Evolutionary conservation across 2,329 filamentous ascomycete species (phyloP).

Genomic region (Harringtonia lauricola): DNA sequence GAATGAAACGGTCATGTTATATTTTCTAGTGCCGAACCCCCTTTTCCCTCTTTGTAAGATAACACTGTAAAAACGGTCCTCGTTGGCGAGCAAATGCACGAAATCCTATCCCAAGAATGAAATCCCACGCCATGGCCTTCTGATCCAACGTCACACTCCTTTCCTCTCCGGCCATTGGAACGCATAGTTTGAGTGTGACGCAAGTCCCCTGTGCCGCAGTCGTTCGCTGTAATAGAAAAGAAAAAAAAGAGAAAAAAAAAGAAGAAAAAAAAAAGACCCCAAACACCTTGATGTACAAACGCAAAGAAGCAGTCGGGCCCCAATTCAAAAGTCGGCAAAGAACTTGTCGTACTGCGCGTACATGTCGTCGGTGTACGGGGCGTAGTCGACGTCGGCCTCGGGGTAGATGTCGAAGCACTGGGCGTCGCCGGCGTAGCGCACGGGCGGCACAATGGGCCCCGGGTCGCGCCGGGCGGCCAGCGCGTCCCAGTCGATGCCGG

Average conservation of each 20-base stretch:
- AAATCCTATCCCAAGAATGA: too few relatives aligned
- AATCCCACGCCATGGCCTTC: too few relatives aligned
- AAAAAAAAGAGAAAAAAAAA: background rate
- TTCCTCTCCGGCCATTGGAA: too few relatives aligned
- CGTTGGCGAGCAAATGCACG: too few relatives aligned
- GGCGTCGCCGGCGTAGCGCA: constrained; percentile 62
- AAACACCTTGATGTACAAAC: background rate
- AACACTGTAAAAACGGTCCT: too few relatives aligned
- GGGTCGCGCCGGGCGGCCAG: constrained; percentile 51
- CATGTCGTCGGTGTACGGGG: constrained; percentile 60
- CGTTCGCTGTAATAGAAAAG: background rate
- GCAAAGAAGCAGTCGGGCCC: background rate
- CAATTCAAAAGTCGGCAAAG: constrained; percentile 53
- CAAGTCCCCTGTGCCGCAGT: too few relatives aligned
- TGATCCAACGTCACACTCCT: too few relatives aligned
- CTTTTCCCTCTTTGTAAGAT: too few relatives aligned
- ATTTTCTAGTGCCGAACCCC: too few relatives aligned
- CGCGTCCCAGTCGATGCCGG: constrained; percentile 61
- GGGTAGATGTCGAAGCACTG: constrained; percentile 76
- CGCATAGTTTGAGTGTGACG: too few relatives aligned
- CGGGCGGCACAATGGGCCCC: constrained; percentile 66
- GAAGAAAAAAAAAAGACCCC: background rate
- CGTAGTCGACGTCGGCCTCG: constrained; percentile 56
- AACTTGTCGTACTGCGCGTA: constrained; percentile 55
- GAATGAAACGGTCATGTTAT: too few relatives aligned